These are phyloP conservation scores for Cercospora zeae-maydis DNA, from an alignment of 2,329 filamentous ascomycete species.

Conservation along the genomic window DNA sequence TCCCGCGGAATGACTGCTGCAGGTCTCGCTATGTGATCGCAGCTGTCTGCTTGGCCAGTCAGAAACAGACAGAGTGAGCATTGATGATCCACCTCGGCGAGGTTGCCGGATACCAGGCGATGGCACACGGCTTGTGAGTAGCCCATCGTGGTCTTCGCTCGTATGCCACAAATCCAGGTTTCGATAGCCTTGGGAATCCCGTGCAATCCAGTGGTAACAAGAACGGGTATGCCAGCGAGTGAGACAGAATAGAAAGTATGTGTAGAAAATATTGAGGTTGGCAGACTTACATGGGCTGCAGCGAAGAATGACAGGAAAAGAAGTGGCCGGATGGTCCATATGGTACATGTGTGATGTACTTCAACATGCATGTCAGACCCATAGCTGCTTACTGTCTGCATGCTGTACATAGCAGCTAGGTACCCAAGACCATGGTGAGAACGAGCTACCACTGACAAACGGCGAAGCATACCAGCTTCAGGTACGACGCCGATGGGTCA, in stretches of 20 bases:
- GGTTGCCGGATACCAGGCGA: constrained; percentile 21
- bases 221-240: constrained; percentile 6
- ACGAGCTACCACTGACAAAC: background rate
- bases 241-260: constrained; percentile 7
- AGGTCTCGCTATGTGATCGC: constrained; percentile 7
- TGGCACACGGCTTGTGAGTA: constrained; percentile 20
- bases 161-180: background rate
- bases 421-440: background rate
- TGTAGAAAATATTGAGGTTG: constrained; percentile 5
- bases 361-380: constrained; percentile 7
- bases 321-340: constrained; percentile 7
- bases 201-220: background rate
- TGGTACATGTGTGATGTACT: too few relatives aligned
- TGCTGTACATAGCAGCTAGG: background rate
- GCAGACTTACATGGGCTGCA: background rate
- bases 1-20: constrained; percentile 4
- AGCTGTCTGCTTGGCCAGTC: constrained; percentile 12
- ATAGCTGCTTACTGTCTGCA: background rate
- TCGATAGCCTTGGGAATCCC: background rate
- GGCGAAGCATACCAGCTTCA: background rate
- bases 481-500: background rate
- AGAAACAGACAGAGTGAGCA: constrained; percentile 27
- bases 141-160: constrained; percentile 9
- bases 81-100: constrained; percentile 22
- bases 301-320: background rate